Evolutionary conservation across 257 asterid genomes (phyloP), one percentile per base, ranked within the genome.

Genomic region (Rauvolfia tetraphylla): DNA sequence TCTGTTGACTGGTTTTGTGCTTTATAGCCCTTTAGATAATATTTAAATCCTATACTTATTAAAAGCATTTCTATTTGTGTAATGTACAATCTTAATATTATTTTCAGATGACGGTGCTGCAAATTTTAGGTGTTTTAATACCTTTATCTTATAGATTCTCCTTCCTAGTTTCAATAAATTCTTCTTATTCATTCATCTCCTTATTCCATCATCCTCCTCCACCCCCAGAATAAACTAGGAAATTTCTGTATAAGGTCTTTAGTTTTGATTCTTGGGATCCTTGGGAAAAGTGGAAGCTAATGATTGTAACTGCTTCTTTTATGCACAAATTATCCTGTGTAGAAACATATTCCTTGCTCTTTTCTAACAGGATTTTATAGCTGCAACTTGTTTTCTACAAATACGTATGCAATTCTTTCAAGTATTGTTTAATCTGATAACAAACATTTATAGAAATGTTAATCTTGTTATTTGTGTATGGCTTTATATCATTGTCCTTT

Each of bases 401-500:
- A 65, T 18, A n/a, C n/a, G n/a, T n/a, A 17, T 65, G 13, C 70
- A 15, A 33, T 18, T 44, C 25, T 27, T 69, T 44, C 39, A 39
- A 69, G 22, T 68, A 7, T 18, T 70, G n/a, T 3, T 13, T 49
- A 8, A 51, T 53, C 46, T 31, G 34, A 25, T 72, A 38, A 29
- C 74, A 39, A 67, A 54, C 18, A 38, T 12, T 75, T 53, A n/a
- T 53, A 25, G 17, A 72, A 42, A 48, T 11, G 34, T 65, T 38
- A 38, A 56, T 41, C 1, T 49, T 29, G 23, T 70, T 13, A 38
- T n/a, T 61, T 41, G 17, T 38, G 49, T 63, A 1, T 27, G 59
- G 74, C 74, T 62, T 68, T 18, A 18, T n/a, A 31, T 57, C 42
- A 31, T 79, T 79, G 78, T 31, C 76, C 73, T 62, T 81, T 68